Conservation (phyloP, 1,139 yeast genomes). For the Blastobotrys petasosporus region DNA sequence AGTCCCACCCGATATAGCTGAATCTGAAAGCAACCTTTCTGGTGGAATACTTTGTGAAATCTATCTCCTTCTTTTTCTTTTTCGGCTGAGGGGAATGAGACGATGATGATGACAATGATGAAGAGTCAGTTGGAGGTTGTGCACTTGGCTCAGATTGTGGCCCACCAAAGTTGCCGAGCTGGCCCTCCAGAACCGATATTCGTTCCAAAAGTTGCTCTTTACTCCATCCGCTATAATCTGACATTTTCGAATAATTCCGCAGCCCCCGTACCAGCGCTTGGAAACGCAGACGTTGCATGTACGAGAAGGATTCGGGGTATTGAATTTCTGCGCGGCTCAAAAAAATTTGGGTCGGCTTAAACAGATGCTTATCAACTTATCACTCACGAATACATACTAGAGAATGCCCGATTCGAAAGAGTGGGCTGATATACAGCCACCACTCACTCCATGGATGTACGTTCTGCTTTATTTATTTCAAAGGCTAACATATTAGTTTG, state of each 20-base stretch:
- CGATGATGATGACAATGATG: neutral
- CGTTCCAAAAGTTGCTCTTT: conserved; percentile 47
- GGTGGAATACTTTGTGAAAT: conserved; percentile 59
- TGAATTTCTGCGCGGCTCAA: conserved; percentile 6
- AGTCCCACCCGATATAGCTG: conserved; percentile 64
- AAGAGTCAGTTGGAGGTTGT: neutral
- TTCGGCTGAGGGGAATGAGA: neutral
- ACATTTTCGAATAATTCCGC: neutral
- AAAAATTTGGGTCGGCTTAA: conserved; percentile 2
- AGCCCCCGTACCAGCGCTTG: neutral
- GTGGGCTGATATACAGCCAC: conserved; percentile 27
- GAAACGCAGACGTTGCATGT: neutral
- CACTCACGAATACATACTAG: conserved; percentile 3
- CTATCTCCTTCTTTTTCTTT: conserved; percentile 46
- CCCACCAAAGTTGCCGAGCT: conserved; percentile 1
- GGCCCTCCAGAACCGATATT: conserved; percentile 45
- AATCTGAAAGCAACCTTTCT: conserved; percentile 74
- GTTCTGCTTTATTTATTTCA: conserved; percentile 11
- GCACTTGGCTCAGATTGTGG: neutral
- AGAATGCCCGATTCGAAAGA: conserved; percentile 22
- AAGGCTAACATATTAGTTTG: conserved; percentile 15
- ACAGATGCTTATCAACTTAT: conserved; percentile 2
- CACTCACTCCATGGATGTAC: conserved; percentile 29
- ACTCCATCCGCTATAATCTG: conserved; percentile 45
- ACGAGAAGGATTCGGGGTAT: neutral